phyloP scores from a whole-genome alignment of 1,284 basidiomycete species.

The Coniferiporia weirii region DNA sequence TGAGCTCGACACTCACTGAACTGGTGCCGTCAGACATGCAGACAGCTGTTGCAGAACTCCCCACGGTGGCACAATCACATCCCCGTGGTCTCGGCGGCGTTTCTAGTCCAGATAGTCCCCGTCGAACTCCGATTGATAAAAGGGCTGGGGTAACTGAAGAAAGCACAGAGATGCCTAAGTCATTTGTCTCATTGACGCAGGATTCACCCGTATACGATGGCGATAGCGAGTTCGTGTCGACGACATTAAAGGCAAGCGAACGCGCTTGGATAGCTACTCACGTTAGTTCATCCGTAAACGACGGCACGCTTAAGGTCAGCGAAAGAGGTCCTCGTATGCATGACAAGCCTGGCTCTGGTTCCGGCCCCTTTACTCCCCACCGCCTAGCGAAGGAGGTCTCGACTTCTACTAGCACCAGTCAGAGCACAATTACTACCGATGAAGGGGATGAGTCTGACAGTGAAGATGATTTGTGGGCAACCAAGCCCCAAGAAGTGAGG shows the following conservation, averaged over 20 bases:
- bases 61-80: background rate
- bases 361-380: background rate
- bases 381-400: conserved; percentile 1
- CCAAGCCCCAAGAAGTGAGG: conserved; percentile 13
- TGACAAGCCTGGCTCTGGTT: conserved; percentile 2
- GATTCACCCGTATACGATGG: conserved; percentile 16
- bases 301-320: conserved; percentile 10
- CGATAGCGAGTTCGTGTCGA: conserved; percentile 11
- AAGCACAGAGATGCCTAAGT: conserved; percentile 2
- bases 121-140: conserved; percentile 9
- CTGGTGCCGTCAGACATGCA: background rate
- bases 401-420: conserved; percentile 1
- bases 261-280: conserved; percentile 2
- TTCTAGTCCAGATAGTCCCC: conserved; percentile 14
- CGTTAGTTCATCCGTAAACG: conserved; percentile 6
- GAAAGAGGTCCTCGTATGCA: background rate
- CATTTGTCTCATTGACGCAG: conserved; percentile 6
- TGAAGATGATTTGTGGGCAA: conserved; percentile 38
- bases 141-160: background rate
- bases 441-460: conserved; percentile 35
- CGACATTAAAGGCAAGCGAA: conserved; percentile 12
- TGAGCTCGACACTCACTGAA: conserved; percentile 5
- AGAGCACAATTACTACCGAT: conserved; percentile 18
- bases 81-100: conserved; percentile 2
- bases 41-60: background rate